Conservation (phyloP, 164 flowering plant genomes). For the Annona cherimola region DNA sequence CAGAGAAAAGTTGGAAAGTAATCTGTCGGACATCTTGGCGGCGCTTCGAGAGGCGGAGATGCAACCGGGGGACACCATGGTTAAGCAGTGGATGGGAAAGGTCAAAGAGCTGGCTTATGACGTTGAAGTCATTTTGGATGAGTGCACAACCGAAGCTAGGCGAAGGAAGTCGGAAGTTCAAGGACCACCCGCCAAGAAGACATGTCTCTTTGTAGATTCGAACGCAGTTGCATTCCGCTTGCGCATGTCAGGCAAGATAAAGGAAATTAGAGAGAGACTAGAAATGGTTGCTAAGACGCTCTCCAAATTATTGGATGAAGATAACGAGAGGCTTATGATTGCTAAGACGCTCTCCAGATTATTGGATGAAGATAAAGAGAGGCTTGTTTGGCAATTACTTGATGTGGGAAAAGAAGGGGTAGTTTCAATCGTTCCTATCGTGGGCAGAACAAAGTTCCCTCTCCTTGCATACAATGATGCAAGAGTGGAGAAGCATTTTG, state of each 20-base stretch:
- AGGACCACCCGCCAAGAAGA: background rate
- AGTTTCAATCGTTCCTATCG: background rate
- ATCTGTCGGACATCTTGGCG: no score
- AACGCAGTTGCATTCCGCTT: background rate
- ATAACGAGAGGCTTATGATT: background rate
- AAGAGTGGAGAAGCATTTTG: constrained; percentile 1
- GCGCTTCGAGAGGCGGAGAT: constrained; percentile 1
- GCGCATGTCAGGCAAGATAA: background rate
- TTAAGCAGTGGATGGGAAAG: background rate
- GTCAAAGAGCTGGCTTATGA: constrained; percentile 3
- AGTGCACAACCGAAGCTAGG: background rate
- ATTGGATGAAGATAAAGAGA: background rate
- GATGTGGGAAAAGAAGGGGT: background rate
- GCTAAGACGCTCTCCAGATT: background rate
- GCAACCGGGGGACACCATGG: background rate
- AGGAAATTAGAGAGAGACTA: no score
- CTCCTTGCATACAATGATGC: constrained; percentile 4
- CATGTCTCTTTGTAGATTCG: background rate
- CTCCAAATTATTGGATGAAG: background rate
- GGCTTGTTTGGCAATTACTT: no score
- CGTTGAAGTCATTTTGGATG: constrained; percentile 5
- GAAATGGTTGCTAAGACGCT: background rate
- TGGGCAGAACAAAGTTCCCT: constrained; percentile 7
- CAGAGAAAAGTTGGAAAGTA: no score
- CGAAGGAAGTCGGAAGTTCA: background rate